These are phyloP conservation scores for Blastocystis sp. DNA, from an alignment of 352 stramenopile genomes.

Conservation along the genomic window DNA sequence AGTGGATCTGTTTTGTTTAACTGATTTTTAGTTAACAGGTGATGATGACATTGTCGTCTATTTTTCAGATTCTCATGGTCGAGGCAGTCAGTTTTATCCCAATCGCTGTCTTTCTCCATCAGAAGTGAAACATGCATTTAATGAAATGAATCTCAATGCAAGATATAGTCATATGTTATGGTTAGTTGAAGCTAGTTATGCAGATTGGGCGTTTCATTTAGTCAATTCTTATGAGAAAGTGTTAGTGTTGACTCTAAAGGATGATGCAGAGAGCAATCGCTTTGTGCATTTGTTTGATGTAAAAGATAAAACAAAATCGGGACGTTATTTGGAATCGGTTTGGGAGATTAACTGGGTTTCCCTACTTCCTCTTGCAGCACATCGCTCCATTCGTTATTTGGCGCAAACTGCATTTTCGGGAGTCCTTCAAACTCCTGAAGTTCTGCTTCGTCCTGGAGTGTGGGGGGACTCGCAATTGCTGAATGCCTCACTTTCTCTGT, in stretches of 20 bases:
- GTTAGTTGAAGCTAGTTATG: constrained; percentile 30
- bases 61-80: constrained; percentile 25
- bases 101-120: neutral
- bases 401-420: neutral
- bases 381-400: neutral
- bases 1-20: neutral
- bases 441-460: neutral
- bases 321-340: neutral
- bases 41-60: neutral
- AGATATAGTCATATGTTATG: neutral
- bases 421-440: neutral
- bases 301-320: neutral
- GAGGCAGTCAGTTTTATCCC: constrained; percentile 17
- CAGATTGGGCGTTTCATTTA: neutral
- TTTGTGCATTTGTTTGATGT: neutral
- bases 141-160: neutral
- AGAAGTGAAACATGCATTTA: neutral
- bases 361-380: neutral
- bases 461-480: neutral
- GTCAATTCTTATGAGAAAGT: neutral
- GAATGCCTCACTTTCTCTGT: neutral
- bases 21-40: constrained; percentile 14
- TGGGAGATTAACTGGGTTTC: constrained; percentile 34
- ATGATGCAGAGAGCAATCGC: neutral
- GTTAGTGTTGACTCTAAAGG: constrained; percentile 32